phyloP scores from a whole-genome alignment of 2,329 filamentous ascomycete species.

The Neospermospora avenae region DNA sequence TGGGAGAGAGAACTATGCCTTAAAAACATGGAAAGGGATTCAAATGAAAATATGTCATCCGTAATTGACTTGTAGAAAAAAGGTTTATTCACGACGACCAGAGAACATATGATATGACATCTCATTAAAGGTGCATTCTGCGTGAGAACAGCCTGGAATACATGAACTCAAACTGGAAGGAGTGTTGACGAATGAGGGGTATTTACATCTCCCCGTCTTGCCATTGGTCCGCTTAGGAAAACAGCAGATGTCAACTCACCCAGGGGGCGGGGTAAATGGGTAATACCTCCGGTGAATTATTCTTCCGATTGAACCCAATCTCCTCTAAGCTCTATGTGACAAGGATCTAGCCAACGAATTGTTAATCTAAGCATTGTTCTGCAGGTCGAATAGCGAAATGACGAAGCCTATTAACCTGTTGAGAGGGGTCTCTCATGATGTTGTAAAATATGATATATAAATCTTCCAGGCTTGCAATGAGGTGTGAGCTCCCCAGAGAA shows the following conservation, averaged over 20 bases:
- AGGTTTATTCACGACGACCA: too few species aligned
- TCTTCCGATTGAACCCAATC: background rate
- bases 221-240: background rate
- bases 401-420: background rate
- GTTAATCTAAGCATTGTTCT: background rate
- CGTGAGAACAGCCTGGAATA: too few species aligned
- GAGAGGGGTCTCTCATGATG: background rate
- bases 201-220: background rate
- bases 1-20: too few species aligned
- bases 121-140: too few species aligned
- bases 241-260: background rate
- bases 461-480: background rate
- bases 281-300: background rate
- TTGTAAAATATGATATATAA: background rate
- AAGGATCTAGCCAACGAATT: background rate
- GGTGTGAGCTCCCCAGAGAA: background rate
- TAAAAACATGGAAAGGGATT: too few species aligned
- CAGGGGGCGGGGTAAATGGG: slow-evolving; percentile 2
- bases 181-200: background rate
- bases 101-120: too few species aligned
- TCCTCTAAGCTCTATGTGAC: background rate
- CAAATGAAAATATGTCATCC: too few species aligned
- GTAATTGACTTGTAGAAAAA: too few species aligned
- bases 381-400: background rate
- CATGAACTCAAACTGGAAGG: background rate